phyloP scores from a whole-genome alignment of 179 eudicot genomes.

The Actinidia arguta region DNA sequence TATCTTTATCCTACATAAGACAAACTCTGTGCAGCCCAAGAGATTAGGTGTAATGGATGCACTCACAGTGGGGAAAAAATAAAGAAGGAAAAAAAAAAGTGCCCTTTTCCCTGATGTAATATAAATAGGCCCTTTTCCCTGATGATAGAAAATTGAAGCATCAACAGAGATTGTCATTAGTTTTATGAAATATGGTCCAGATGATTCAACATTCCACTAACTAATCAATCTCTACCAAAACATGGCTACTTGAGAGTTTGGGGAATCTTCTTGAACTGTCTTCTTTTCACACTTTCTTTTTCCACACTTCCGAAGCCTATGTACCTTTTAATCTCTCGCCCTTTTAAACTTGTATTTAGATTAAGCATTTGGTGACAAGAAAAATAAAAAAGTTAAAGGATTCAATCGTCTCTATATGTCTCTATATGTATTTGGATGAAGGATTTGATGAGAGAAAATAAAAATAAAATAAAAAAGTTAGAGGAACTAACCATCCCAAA shows the following conservation, averaged over 20 bases:
- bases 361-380: too few relatives aligned
- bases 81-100: neutral
- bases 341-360: too few relatives aligned
- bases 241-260: constrained; percentile 23
- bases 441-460: too few relatives aligned
- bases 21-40: too few relatives aligned
- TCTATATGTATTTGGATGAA: too few relatives aligned
- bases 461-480: too few relatives aligned
- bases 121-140: constrained; percentile 1
- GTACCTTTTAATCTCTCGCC: too few relatives aligned
- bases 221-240: constrained; percentile 5
- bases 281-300: constrained; percentile 27
- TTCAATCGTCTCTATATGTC: too few relatives aligned
- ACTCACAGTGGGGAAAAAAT: neutral
- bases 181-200: constrained; percentile 6
- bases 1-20: too few relatives aligned
- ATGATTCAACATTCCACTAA: constrained; percentile 52
- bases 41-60: too few relatives aligned
- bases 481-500: too few relatives aligned
- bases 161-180: constrained; percentile 3
- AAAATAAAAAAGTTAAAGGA: too few relatives aligned
- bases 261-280: constrained; percentile 3
- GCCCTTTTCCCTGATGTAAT: neutral
- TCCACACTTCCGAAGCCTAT: neutral
- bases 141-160: neutral